Percentiles rank a stretch among this genome's conserved stretches.
Evolutionary conservation across 129 eudicot genomes (phyloP).

Genomic region (Gnaphalium uliginosum): DNA sequence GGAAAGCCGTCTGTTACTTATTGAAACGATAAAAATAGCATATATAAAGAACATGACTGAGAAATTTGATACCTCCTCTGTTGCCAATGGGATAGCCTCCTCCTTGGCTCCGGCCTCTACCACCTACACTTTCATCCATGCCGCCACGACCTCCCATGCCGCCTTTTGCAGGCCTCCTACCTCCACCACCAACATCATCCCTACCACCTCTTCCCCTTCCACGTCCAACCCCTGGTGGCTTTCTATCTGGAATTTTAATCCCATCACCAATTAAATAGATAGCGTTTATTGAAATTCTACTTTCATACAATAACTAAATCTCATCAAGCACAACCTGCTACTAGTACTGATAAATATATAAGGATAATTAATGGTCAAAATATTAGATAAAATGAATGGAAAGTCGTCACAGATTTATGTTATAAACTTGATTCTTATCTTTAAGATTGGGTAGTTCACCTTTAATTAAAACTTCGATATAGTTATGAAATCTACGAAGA

Average conservation of each 20-base stretch:
- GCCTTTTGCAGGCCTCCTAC: constrained; percentile 49
- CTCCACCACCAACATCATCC: constrained; percentile 37
- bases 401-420: neutral
- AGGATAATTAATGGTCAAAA: neutral
- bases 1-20: neutral
- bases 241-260: constrained; percentile 46
- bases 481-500: neutral
- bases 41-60: neutral
- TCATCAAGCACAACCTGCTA: neutral
- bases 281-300: neutral
- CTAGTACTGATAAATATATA: neutral
- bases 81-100: constrained; percentile 33
- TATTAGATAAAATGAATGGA: neutral
- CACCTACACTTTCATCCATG: constrained; percentile 40
- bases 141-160: constrained; percentile 49
- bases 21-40: neutral
- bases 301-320: no score
- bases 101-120: constrained; percentile 53
- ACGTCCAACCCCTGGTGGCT: constrained; percentile 70
- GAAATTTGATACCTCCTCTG: constrained; percentile 42
- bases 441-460: neutral
- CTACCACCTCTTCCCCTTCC: constrained; percentile 62
- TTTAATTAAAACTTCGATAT: neutral
- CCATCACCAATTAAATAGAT: neutral
- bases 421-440: neutral